Conservation (phyloP, 495 filamentous ascomycete genomes). For the Evernia prunastri region DNA sequence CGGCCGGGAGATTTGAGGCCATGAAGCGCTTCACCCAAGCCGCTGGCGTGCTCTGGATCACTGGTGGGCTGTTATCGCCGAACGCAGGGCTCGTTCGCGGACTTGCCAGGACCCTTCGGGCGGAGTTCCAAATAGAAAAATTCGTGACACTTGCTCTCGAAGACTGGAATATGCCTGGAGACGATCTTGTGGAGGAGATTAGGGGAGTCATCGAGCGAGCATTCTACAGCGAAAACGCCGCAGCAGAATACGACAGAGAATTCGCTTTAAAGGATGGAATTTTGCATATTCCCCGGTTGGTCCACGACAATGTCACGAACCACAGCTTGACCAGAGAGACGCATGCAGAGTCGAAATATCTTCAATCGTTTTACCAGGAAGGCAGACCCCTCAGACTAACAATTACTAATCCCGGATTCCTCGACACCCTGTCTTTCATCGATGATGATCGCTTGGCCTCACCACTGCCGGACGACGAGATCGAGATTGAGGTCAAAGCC, state of each 20-base stretch:
- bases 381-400: conserved; percentile 29
- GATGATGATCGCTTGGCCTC: background rate
- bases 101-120: background rate
- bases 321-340: background rate
- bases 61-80: background rate
- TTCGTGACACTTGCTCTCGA: conserved; percentile 1
- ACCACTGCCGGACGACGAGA: background rate
- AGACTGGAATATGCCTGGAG: background rate
- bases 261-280: conserved; percentile 3
- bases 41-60: conserved; percentile 1
- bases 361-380: conserved; percentile 1
- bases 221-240: background rate
- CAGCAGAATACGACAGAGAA: conserved; percentile 1
- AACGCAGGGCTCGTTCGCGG: conserved; percentile 1
- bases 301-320: background rate
- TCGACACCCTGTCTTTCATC: conserved; percentile 27
- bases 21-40: background rate
- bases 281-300: conserved; percentile 8
- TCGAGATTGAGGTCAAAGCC: conserved; percentile 31
- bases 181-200: background rate
- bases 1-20: background rate
- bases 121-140: background rate
- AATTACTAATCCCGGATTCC: conserved; percentile 26
- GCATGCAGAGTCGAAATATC: background rate
- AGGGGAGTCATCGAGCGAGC: background rate